A percentile compares a stretch with the other conserved stretches of the same genome.
phyloP scores from a whole-genome alignment of 441 rosid genomes.

The Kokia cookei region DNA sequence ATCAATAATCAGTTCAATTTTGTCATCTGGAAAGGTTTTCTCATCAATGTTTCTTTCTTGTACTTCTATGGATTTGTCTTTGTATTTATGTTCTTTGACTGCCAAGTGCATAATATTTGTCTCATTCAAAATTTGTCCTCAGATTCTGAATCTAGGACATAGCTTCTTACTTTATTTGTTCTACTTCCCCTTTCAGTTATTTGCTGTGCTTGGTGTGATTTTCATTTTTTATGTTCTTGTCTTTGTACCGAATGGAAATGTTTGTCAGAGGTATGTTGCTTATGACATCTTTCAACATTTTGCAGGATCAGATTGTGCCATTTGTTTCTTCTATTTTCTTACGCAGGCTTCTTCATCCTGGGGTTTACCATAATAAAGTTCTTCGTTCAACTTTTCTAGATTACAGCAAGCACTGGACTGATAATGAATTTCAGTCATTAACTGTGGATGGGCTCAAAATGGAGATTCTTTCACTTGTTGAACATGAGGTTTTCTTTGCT shows the following conservation, averaged over 20 bases:
- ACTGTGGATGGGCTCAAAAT: slow-evolving; percentile 78
- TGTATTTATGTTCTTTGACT: not conserved
- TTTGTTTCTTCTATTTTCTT: slow-evolving; percentile 80
- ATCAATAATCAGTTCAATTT: slow-evolving; percentile 49
- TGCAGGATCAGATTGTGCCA: slow-evolving; percentile 76
- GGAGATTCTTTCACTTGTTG: slow-evolving; percentile 75
- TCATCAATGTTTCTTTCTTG: slow-evolving; percentile 12
- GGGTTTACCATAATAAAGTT: slow-evolving; percentile 54
- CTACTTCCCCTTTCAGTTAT: not conserved
- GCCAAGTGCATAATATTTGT: not conserved
- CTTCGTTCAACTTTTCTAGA: slow-evolving; percentile 72
- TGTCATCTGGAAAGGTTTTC: slow-evolving; percentile 66
- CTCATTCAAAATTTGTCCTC: not conserved
- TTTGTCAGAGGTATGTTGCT: slow-evolving; percentile 7
- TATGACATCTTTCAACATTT: slow-evolving; percentile 9
- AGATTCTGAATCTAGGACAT: not conserved
- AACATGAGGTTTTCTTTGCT: slow-evolving; percentile 59
- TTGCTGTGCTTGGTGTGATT: slow-evolving; percentile 1
- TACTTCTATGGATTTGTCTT: not conserved
- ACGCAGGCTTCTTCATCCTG: slow-evolving; percentile 83
- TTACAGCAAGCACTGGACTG: slow-evolving; percentile 77
- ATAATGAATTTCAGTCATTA: slow-evolving; percentile 79
- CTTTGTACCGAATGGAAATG: not conserved
- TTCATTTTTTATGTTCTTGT: not conserved
- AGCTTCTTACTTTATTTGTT: not conserved